A percentile compares a stretch with the other conserved stretches of the same genome.
phyloP scores from a whole-genome alignment of 148 eudicot species.

The Polygonum aviculare region DNA sequence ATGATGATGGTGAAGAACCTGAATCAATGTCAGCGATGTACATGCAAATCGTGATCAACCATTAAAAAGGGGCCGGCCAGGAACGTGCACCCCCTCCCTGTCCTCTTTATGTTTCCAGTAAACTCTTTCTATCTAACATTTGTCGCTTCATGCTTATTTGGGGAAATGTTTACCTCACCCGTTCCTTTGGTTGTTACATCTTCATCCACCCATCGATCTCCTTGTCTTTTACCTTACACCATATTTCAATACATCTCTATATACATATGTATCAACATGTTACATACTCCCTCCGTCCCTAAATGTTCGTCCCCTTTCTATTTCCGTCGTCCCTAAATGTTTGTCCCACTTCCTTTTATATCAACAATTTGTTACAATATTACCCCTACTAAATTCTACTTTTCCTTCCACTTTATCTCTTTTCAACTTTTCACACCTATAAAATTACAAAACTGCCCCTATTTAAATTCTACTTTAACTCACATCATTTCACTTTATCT shows the following conservation, averaged over 20 bases:
- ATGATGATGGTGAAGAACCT: background rate
- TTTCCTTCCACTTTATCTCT: too few species aligned
- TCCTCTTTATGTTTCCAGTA: slow-evolving; percentile 5
- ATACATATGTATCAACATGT: too few species aligned
- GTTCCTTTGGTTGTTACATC: background rate
- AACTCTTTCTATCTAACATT: background rate
- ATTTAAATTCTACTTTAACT: too few species aligned
- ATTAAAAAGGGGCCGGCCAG: background rate
- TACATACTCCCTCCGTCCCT: too few species aligned
- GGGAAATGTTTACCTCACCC: background rate
- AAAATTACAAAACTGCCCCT: too few species aligned
- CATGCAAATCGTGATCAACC: background rate
- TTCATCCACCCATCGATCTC: background rate
- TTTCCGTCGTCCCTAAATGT: too few species aligned
- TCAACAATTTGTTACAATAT: too few species aligned
- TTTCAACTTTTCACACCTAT: too few species aligned
- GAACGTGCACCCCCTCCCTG: slow-evolving; percentile 3
- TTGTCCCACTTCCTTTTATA: too few species aligned
- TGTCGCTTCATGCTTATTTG: background rate
- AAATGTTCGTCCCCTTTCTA: too few species aligned
- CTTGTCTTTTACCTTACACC: background rate
- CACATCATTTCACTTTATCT: too few species aligned
- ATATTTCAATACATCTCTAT: background rate
- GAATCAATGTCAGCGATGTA: background rate
- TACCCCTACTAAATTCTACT: too few species aligned